Base-by-base conservation (phyloP, 2,329 filamentous ascomycete genomes). In the Xylariaceae sp. region DNA sequence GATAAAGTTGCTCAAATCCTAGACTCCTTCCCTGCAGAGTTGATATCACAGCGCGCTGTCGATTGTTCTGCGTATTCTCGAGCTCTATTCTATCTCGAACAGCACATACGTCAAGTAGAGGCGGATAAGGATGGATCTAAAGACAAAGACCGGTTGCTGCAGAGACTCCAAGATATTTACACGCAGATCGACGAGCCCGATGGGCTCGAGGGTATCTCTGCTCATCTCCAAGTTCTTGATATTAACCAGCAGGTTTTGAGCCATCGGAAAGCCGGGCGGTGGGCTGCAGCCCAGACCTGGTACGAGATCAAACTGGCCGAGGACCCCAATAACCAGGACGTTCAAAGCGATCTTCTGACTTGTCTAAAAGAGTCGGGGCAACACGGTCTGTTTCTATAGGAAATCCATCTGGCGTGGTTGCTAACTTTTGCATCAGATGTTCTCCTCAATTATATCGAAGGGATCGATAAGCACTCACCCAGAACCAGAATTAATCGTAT, bases 151-250 rank as follows among this genome's bases (percentile, higher is more conserved):
- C 73, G 79, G 18, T 72, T 93, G 3, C 78, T 94, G 45, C 80
- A 89, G 51, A 80, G 83, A 46, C 70, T 98, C 18, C 91, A 97
- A 58, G 83, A 91, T 39, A 95, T 98, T 15, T 99, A 98, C 63
- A 88, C 89, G 1, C 87, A 96, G 54, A 97, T 99, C 46, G 93
- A 99, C 57, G 93, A 99, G 55, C 94, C 93, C 0, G 93, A 99
- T 63, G 90, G 91, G 1, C 83, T 98, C 26, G 90, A 97, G 60
- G 93, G 93, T 3, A 91, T 98, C 46, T 95, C 91, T 2, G 82
- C 89, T 16, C 86, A 93, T 60, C 71, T 97, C 3, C 85, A 86
- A 44, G 81, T 89, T 9, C 71, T 97, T n/a, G 87, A 94, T 51
- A 84, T 96, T 37, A 87, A 95, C 45, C 91, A 96, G 60, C 90